phyloP scores from a whole-genome alignment of 148 eudicot species.

The Persicaria maculosa region DNA sequence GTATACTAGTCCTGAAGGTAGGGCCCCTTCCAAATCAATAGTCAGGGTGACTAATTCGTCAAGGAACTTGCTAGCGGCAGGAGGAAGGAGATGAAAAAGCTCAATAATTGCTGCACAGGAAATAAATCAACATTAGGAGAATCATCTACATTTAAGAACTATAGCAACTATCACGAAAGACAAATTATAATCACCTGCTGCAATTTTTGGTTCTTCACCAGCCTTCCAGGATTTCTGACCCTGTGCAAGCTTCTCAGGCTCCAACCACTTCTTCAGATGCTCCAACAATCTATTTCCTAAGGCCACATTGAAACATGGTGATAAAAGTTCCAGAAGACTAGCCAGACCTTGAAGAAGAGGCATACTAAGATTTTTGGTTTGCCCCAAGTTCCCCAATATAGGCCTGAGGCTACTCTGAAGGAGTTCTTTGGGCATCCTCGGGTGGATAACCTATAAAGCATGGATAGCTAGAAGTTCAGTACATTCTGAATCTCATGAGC shows the following conservation, averaged over 20 bases:
- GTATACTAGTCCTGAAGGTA: slow-evolving; percentile 83
- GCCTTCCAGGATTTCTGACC: slow-evolving; percentile 91
- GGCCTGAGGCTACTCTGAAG: slow-evolving; percentile 96
- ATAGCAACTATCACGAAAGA: slow-evolving; percentile 6
- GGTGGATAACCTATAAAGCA: slow-evolving; percentile 59
- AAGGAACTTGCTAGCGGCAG: slow-evolving; percentile 92
- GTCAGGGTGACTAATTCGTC: slow-evolving; percentile 95
- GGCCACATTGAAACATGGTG: slow-evolving; percentile 95
- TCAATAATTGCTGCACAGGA: slow-evolving; percentile 84
- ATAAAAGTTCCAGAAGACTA: slow-evolving; percentile 85
- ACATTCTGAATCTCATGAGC: neutral
- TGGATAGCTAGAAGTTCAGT: slow-evolving; percentile 6
- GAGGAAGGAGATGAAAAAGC: slow-evolving; percentile 91
- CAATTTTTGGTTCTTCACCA: slow-evolving; percentile 98
- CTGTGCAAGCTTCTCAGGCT: slow-evolving; percentile 95
- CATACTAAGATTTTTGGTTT: slow-evolving; percentile 91
- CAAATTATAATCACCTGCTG: slow-evolving; percentile 55
- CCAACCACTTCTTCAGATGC: slow-evolving; percentile 93
- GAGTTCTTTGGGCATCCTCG: slow-evolving; percentile 99
- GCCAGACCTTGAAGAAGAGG: slow-evolving; percentile 98
- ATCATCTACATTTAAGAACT: neutral
- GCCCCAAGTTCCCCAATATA: slow-evolving; percentile 84
- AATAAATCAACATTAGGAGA: slow-evolving; percentile 7
- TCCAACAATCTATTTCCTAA: slow-evolving; percentile 90
- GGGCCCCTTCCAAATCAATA: slow-evolving; percentile 90